A percentile compares a stretch with the other conserved stretches of the same genome.
phyloP scores from a whole-genome alignment of 768 basidiomycete species.

The Termitomyces sp. region DNA sequence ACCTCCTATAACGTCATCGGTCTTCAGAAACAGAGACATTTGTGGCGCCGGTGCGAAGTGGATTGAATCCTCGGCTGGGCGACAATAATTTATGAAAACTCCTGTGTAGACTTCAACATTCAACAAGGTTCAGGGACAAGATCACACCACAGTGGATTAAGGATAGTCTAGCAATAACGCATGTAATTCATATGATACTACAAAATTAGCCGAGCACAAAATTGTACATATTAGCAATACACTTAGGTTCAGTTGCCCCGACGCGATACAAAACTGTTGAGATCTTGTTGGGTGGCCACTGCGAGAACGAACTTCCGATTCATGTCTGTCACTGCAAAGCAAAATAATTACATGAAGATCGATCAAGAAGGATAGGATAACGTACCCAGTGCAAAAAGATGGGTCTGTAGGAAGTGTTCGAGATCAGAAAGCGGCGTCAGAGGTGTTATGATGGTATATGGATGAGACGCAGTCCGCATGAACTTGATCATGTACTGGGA shows the following conservation, averaged over 20 bases:
- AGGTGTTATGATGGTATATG: conserved; percentile 80
- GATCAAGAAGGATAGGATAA: not conserved
- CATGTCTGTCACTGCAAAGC: conserved; percentile 70
- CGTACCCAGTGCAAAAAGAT: conserved; percentile 75
- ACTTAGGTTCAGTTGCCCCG: conserved; percentile 32
- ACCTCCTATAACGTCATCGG: not conserved
- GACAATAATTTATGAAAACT: not conserved
- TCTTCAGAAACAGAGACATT: not conserved
- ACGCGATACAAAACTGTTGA: conserved; percentile 56
- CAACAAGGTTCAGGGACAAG: not conserved
- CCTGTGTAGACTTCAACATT: not conserved
- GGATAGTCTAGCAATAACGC: not conserved
- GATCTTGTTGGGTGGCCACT: conserved; percentile 72
- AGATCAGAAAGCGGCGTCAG: conserved; percentile 73
- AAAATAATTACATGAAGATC: not conserved
- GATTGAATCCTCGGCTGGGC: not conserved
- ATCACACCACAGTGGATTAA: not conserved
- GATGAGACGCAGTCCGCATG: conserved; percentile 54
- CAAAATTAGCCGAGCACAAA: not conserved
- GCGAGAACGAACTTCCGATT: conserved; percentile 80
- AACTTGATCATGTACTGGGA: conserved; percentile 69
- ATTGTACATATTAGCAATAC: not conserved
- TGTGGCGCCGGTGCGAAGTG: not conserved
- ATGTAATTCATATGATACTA: not conserved
- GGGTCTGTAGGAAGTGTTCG: conserved; percentile 69